These are phyloP conservation scores for Cerioporus squamosus DNA, from an alignment of 1,284 basidiomycete species.

Conservation along the genomic window DNA sequence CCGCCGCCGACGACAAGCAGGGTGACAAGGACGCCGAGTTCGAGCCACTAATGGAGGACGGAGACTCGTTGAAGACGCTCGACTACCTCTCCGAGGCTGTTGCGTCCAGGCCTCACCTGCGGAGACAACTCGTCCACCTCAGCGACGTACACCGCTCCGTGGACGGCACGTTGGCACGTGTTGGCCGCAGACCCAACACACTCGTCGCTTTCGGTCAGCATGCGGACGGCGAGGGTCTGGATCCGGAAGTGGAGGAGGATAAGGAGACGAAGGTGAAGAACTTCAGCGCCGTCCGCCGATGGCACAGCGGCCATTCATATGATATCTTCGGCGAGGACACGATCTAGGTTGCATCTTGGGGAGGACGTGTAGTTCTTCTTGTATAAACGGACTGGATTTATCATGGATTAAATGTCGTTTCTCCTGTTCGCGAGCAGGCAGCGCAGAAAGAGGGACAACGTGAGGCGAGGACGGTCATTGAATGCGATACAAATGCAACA, in stretches of 20 bases:
- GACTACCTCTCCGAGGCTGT: conserved; percentile 31
- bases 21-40: conserved; percentile 11
- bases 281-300: conserved; percentile 3
- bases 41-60: neutral
- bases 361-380: too few species aligned
- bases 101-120: conserved; percentile 15
- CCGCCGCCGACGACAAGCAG: conserved; percentile 5
- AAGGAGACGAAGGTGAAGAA: conserved; percentile 7
- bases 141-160: conserved; percentile 51
- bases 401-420: too few species aligned
- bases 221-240: conserved; percentile 9
- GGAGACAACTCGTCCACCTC: conserved; percentile 46
- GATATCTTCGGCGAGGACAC: conserved; percentile 10
- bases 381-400: too few species aligned
- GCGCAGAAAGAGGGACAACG: too few species aligned
- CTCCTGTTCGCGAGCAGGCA: too few species aligned
- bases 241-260: conserved; percentile 8
- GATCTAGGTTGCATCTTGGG: neutral
- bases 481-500: neutral
- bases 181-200: neutral
- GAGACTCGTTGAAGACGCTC: conserved; percentile 22
- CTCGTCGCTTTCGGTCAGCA: neutral
- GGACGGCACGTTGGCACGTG: conserved; percentile 21
- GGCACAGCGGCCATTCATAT: neutral
- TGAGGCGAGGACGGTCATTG: too few species aligned